phyloP scores from a whole-genome alignment of 345 rosid species.

The Triadica sebifera region DNA sequence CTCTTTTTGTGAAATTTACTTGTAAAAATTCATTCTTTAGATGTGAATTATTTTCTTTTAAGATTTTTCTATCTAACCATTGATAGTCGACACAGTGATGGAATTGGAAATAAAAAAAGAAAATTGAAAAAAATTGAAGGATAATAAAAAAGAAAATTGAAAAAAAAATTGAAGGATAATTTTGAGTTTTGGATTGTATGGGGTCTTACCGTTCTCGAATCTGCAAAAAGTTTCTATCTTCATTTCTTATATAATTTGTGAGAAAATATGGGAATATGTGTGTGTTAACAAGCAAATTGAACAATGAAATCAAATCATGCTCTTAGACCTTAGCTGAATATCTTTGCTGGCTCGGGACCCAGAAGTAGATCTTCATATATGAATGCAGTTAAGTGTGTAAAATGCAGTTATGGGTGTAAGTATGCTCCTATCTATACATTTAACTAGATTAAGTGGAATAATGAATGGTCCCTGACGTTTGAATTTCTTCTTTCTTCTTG shows the following conservation, averaged over 20 bases:
- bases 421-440: background rate
- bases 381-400: background rate
- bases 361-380: background rate
- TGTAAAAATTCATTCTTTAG: background rate
- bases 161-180: background rate
- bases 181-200: background rate
- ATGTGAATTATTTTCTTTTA: background rate
- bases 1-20: background rate
- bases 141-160: background rate
- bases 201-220: background rate
- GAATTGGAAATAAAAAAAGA: no score
- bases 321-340: background rate
- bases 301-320: background rate
- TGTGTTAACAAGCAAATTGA: background rate
- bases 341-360: background rate
- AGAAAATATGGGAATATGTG: background rate
- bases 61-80: background rate
- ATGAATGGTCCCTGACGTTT: constrained; percentile 6
- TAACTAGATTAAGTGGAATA: background rate
- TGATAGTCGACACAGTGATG: background rate
- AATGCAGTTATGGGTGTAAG: background rate
- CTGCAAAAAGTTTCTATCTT: background rate
- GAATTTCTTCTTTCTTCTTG: constrained; percentile 1
- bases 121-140: no score
- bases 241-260: background rate